Conservation (phyloP, 108 stramenopile genomes). For the Cyclostephanos tholiformis region DNA sequence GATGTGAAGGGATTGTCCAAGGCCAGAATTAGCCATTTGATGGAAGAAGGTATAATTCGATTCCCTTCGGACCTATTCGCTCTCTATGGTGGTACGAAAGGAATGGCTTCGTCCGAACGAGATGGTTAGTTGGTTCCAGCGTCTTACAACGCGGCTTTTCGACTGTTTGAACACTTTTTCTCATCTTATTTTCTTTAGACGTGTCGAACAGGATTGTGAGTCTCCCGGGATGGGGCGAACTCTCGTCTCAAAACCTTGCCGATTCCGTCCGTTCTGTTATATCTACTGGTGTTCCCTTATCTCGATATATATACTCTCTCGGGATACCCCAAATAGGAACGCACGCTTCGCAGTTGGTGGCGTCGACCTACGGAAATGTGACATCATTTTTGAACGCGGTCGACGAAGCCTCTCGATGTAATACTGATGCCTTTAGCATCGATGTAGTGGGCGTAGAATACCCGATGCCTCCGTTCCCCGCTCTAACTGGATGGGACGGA, state of each 20-base stretch:
- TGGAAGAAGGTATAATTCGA: constrained; percentile 55
- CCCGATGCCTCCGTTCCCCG: constrained; percentile 20
- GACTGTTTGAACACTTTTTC: background rate
- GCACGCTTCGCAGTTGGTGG: constrained; percentile 70
- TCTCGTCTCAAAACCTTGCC: constrained; percentile 68
- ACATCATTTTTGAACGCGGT: constrained; percentile 64
- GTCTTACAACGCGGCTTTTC: background rate
- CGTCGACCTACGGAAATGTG: constrained; percentile 56
- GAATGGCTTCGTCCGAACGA: background rate
- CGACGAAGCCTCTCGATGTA: constrained; percentile 43
- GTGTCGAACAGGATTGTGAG: constrained; percentile 50
- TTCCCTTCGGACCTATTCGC: constrained; percentile 73
- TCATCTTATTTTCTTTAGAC: constrained; percentile 15
- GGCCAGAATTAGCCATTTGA: constrained; percentile 65
- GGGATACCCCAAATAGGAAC: constrained; percentile 76
- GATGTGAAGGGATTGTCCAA: constrained; percentile 83
- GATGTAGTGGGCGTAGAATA: background rate
- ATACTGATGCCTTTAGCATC: background rate
- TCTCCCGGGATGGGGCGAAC: constrained; percentile 79
- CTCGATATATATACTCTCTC: constrained; percentile 74
- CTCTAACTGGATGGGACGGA: constrained; percentile 10
- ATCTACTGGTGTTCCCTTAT: constrained; percentile 58
- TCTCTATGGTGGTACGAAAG: constrained; percentile 29
- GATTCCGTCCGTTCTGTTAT: constrained; percentile 44
- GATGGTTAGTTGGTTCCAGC: constrained; percentile 23